These are phyloP conservation scores for Fusarium scirpi DNA, from an alignment of 2,329 filamentous ascomycete species.

Conservation along the genomic window DNA sequence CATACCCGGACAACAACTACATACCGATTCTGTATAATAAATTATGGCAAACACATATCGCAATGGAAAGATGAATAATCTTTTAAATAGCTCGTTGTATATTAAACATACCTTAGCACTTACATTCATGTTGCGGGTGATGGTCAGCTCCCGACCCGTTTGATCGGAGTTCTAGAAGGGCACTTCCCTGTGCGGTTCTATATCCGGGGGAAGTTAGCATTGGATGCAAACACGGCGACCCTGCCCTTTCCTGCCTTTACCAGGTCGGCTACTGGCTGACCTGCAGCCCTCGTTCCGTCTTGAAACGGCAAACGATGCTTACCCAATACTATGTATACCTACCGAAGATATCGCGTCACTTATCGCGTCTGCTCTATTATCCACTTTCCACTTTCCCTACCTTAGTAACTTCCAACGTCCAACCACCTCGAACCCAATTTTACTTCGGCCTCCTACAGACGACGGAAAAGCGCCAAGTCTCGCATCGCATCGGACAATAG, in stretches of 20 bases:
- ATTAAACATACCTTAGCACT: neutral
- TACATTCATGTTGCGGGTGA: neutral
- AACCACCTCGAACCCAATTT: neutral
- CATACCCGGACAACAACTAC: neutral
- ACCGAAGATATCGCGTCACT: neutral
- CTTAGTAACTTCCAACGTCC: neutral
- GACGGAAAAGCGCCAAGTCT: slow-evolving; percentile 8
- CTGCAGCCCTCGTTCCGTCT: neutral
- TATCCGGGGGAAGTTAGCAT: slow-evolving; percentile 4
- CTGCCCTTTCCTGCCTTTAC: neutral
- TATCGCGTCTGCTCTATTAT: neutral
- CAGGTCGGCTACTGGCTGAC: neutral
- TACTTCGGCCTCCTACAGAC: neutral
- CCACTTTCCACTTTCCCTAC: neutral
- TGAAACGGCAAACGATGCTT: slow-evolving; percentile 14
- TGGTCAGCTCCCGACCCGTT: neutral
- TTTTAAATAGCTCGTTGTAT: neutral
- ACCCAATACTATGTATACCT: neutral
- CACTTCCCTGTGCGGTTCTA: slow-evolving; percentile 7
- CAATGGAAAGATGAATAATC: neutral
- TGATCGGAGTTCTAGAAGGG: slow-evolving; percentile 9
- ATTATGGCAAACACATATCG: neutral
- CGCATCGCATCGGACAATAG: neutral
- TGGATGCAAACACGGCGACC: slow-evolving; percentile 21
- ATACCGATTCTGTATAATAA: neutral